These are phyloP conservation scores for Lepidium sativum DNA, from an alignment of 345 rosid species.

Conservation along the genomic window DNA sequence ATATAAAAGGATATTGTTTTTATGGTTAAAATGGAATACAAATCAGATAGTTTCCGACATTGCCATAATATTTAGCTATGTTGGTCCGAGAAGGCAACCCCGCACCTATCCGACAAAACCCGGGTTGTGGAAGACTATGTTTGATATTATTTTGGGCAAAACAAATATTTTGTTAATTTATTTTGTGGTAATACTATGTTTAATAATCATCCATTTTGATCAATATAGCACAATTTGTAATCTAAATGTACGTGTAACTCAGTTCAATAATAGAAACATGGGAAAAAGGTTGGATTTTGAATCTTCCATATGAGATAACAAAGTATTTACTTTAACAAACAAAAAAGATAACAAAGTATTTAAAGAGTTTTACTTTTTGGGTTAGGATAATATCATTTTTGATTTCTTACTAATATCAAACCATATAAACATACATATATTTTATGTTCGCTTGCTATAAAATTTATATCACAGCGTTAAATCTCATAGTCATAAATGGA, in stretches of 20 bases:
- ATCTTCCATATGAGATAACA: neutral
- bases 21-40: neutral
- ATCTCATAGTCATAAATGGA: neutral
- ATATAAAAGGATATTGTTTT: neutral
- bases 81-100: constrained; percentile 14
- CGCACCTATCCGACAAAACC: constrained; percentile 43
- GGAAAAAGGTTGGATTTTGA: no score
- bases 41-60: neutral
- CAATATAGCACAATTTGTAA: neutral
- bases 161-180: neutral
- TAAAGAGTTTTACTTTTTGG: neutral
- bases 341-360: no score
- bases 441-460: no score
- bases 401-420: no score
- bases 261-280: no score
- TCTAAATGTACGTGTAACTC: no score
- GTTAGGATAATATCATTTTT: neutral
- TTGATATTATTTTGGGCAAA: no score
- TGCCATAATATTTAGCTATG: neutral
- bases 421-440: no score
- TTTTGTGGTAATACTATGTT: neutral
- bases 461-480: neutral
- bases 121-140: constrained; percentile 14
- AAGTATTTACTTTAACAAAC: no score
- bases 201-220: neutral